Evolutionary conservation across 2,329 filamentous ascomycete species (phyloP).

Genomic region (Xylaria hypoxylon): DNA sequence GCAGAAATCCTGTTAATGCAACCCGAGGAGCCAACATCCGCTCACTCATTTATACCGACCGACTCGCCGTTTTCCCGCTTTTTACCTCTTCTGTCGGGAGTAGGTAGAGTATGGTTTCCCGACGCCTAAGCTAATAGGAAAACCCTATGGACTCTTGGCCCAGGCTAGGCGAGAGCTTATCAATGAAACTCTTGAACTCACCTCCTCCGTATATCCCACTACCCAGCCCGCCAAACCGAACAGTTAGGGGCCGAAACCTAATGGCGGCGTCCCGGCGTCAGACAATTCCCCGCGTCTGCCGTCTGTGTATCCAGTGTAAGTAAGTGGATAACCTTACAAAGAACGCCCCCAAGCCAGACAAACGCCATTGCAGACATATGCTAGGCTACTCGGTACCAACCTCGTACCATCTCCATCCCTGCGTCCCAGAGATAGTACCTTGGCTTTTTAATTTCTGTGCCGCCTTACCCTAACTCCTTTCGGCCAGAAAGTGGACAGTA

Average conservation of each 20-base stretch:
- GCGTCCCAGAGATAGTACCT: too few relatives aligned
- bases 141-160: background rate
- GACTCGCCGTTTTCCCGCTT: background rate
- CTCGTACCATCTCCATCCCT: background rate
- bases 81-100: too few relatives aligned
- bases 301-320: background rate
- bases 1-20: background rate
- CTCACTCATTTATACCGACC: background rate
- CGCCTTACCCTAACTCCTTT: background rate
- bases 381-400: background rate
- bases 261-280: background rate
- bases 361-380: background rate
- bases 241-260: background rate
- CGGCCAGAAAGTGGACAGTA: background rate
- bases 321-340: background rate
- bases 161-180: background rate
- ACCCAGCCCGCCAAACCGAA: background rate
- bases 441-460: too few relatives aligned
- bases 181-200: background rate
- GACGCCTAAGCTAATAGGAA: background rate
- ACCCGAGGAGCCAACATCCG: background rate
- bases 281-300: background rate
- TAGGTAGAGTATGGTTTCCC: background rate
- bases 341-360: background rate
- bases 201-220: background rate